Base-by-base conservation (phyloP, 352 stramenopile species). In the Pythium utonaiense region DNA sequence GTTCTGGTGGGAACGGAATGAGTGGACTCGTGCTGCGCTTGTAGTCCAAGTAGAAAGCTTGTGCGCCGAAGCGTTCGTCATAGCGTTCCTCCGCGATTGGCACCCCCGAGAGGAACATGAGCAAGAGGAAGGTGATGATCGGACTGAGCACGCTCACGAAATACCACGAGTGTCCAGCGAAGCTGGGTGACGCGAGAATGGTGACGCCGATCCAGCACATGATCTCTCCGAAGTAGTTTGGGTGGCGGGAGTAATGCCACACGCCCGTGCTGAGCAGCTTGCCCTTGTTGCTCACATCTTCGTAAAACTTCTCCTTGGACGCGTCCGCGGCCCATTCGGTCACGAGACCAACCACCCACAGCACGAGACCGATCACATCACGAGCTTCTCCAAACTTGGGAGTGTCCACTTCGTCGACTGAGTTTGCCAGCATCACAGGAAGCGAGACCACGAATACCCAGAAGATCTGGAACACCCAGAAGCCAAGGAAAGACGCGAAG, bases 161-260 rank as follows among this genome's bases (percentile, higher is more conserved):
- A 27, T 76, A 78, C 76, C 74, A 85, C 36, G 57, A 65, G 40
- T 78, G 58, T 0, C 41, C 57, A n/a, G 52, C 62, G 53, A 85
- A 82, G 50, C 66, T 83, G 19, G 70, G 56, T 30, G 73, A 73
- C 25, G 70, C 66, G 8, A 85, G 24, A 22, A 86, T 41, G 1
- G 75, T 83, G 14, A 89, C 19, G 12, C 81, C 81, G 48, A 80
- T 57, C 91, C 91, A 97, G 71, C 91, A 94, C 30, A 96, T 40
- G n/a, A 97, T 91, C 74, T 98, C 93, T 21, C 89, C 91, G 53
- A 96, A 90, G 70, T 97, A 98, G 59, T 97, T 97, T 0, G 93
- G 91, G 73, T 98, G 93, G 19, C 91, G 82, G 34, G 77, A 95
- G 49, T 89, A 95, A n/a, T 68, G 68, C 89, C 89, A 97, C 25